These are phyloP conservation scores for Lachnellula subtilissima DNA, from an alignment of 2,329 filamentous ascomycete species.

Conservation along the genomic window DNA sequence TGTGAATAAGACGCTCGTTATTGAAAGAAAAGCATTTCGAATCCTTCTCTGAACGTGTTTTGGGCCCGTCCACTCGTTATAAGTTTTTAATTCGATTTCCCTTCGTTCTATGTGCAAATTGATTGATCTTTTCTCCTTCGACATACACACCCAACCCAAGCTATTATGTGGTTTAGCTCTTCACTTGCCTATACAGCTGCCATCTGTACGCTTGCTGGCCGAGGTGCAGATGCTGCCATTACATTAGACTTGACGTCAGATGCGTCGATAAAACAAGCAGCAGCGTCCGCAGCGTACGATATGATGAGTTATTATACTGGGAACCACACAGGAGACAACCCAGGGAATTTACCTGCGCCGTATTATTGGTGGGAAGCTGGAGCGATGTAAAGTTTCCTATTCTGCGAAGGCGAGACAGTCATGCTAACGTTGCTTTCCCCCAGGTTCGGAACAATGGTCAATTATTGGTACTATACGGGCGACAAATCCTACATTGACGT, in stretches of 20 bases:
- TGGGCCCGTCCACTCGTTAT: too few relatives aligned
- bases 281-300: conserved; percentile 35
- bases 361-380: conserved; percentile 62
- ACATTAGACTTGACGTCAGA: conserved; percentile 16
- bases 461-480: conserved; percentile 80
- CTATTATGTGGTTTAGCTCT: too few relatives aligned
- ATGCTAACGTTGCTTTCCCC: conserved; percentile 50
- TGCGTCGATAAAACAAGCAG: conserved; percentile 27
- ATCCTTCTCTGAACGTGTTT: too few relatives aligned
- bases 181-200: too few relatives aligned
- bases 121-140: too few relatives aligned
- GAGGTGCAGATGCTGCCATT: conserved; percentile 19
- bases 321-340: conserved; percentile 41
- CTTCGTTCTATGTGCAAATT: too few relatives aligned
- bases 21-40: too few relatives aligned
- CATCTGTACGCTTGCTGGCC: conserved; percentile 19
- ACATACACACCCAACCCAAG: too few relatives aligned
- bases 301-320: conserved; percentile 47
- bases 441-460: conserved; percentile 60
- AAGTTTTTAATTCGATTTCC: too few relatives aligned
- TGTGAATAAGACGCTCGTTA: too few relatives aligned
- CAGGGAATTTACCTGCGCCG: conserved; percentile 41
- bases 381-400: conserved; percentile 57
- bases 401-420: not conserved
- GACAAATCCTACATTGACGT: conserved; percentile 61